Evolutionary conservation across 2,329 filamentous ascomycete genomes (phyloP).

Genomic region (Gaeumannomyces tritici): DNA sequence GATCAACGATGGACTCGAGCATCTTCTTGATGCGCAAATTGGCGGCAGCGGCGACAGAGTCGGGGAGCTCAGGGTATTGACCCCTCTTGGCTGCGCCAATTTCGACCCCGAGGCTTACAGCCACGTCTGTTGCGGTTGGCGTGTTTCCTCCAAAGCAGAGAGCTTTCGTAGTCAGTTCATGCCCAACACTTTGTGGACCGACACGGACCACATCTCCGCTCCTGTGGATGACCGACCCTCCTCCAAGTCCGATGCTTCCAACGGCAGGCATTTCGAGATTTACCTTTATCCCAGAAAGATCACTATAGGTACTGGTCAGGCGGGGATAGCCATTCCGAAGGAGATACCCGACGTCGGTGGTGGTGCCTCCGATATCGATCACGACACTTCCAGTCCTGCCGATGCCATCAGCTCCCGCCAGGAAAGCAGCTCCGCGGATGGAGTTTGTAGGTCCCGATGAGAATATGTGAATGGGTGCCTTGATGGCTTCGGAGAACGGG

Average conservation of each 20-base stretch:
- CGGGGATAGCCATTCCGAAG: constrained; percentile 53
- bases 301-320: constrained; percentile 51
- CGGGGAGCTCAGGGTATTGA: constrained; percentile 18
- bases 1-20: constrained; percentile 47
- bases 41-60: constrained; percentile 25
- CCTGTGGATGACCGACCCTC: constrained; percentile 42
- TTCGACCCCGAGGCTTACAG: not conserved
- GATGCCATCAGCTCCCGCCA: constrained; percentile 28
- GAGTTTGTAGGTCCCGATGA: constrained; percentile 55
- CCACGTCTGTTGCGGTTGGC: constrained; percentile 12
- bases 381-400: constrained; percentile 39
- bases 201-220: not conserved
- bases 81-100: not conserved
- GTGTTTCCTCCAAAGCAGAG: constrained; percentile 13
- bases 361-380: constrained; percentile 59
- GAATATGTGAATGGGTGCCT: constrained; percentile 52
- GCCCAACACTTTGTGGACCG: constrained; percentile 37
- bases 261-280: constrained; percentile 50
- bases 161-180: constrained; percentile 25
- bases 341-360: constrained; percentile 52
- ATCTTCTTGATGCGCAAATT: constrained; percentile 33
- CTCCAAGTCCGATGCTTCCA: constrained; percentile 50
- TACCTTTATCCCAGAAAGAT: constrained; percentile 52
- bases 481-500: constrained; percentile 32
- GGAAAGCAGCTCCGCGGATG: constrained; percentile 52